phyloP scores from a whole-genome alignment of 169 alveolate species.

The Plasmodium coatneyi region DNA sequence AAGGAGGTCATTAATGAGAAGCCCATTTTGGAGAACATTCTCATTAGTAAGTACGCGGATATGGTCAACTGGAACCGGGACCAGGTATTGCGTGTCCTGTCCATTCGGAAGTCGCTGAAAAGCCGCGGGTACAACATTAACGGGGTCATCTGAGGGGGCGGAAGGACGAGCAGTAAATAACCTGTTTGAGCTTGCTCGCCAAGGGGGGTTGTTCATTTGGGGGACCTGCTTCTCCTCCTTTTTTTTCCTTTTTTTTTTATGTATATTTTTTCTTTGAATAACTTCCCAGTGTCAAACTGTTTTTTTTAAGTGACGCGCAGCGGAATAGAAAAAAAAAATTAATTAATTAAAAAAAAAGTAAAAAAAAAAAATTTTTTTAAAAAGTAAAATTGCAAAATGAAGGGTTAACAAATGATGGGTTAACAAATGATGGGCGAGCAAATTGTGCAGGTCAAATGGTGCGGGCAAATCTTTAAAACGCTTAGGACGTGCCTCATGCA shows the following conservation, averaged over 20 bases:
- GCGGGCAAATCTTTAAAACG: neutral
- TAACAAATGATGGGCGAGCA: neutral
- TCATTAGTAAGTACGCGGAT: slow-evolving; percentile 27
- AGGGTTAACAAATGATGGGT: neutral
- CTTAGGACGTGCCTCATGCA: neutral
- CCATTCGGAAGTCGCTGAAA: slow-evolving; percentile 34
- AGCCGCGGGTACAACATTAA: slow-evolving; percentile 9
- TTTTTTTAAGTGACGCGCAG: neutral
- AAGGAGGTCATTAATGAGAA: slow-evolving; percentile 45
- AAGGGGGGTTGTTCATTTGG: neutral
- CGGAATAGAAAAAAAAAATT: neutral
- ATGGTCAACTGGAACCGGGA: slow-evolving; percentile 46
- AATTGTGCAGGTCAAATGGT: neutral
- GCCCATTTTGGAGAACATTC: slow-evolving; percentile 27
- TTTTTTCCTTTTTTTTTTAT: neutral
- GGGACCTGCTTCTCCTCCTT: neutral
- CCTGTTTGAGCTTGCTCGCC: neutral
- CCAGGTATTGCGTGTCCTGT: slow-evolving; percentile 32
- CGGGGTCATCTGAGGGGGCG: neutral
- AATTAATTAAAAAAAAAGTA: too few species aligned
- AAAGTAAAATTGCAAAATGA: neutral
- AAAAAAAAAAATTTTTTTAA: too few species aligned
- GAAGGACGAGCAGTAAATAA: neutral
- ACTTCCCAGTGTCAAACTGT: neutral
- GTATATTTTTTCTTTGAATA: neutral